Conservation (phyloP, 345 rosid genomes). For the Rhodamnia argentea region DNA sequence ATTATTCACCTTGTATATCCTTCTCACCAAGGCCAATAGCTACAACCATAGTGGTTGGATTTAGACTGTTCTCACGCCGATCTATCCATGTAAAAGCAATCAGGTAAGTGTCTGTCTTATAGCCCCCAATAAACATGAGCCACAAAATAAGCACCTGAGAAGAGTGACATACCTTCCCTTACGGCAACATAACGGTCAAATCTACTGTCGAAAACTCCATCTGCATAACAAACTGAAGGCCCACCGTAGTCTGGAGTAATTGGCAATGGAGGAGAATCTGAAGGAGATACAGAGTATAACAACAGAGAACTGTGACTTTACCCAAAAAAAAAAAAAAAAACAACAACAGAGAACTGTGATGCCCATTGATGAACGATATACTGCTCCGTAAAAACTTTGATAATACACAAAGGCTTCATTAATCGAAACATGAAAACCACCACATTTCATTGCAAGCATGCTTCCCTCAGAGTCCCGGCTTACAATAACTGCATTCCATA, state of each 20-base stretch:
- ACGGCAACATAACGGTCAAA: conserved; percentile 60
- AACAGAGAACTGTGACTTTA: background rate
- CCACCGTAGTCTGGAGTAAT: conserved; percentile 79
- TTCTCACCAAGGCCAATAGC: conserved; percentile 32
- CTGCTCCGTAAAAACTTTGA: background rate
- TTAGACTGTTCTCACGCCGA: conserved; percentile 43
- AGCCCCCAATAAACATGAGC: background rate
- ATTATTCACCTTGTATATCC: conserved; percentile 40
- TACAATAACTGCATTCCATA: background rate
- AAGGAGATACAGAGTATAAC: background rate
- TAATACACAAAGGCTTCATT: background rate
- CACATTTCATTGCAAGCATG: background rate
- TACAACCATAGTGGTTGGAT: conserved; percentile 55
- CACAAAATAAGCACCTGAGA: background rate
- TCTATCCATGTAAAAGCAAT: conserved; percentile 25
- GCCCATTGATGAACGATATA: background rate
- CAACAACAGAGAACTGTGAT: background rate
- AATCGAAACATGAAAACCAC: background rate
- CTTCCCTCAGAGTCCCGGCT: background rate
- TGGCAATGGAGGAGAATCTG: conserved; percentile 50
- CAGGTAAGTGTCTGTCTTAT: background rate
- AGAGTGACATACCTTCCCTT: conserved; percentile 58
- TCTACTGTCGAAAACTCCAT: conserved; percentile 71
- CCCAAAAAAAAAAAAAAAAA: too few relatives aligned
- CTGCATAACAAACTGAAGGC: conserved; percentile 62